Base-by-base conservation (phyloP, 2,329 filamentous ascomycete species). In the Penicillium vulpinum region DNA sequence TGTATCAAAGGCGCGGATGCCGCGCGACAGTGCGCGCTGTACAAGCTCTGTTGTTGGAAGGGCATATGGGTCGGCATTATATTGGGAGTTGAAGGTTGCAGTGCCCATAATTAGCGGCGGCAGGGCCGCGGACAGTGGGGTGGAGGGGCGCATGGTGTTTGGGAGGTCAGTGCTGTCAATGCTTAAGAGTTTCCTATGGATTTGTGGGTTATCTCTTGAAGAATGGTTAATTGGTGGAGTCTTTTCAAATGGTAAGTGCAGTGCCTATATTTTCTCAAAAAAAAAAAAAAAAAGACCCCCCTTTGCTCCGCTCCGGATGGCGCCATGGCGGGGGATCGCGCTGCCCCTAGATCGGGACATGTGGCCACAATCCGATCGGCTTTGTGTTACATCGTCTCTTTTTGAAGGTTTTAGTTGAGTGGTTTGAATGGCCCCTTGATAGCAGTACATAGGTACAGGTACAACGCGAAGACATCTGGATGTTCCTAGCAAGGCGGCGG, bases 1-100 rank as follows among this genome's bases (percentile, higher is more conserved):
- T 33, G 80, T 82, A 61, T 83, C 81, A 64, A 83, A 82, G 58
- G 80, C 79, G 62, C 79, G 75, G 43, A 83, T 69, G 6, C 81
- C 81, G 21, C 73, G 68, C 16, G 74, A 65, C 11, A 83, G 70
- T 11, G 80, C 80, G 36, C 74, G 76, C 35, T 80, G 75, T 40
- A 82, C 76, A 4, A 81, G 73, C 49, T 75, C 72, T 9, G 76
- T 78, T 8, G 79, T 78, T 21, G 78, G 78, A 13, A 81, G 71
- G n/a, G 77, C 74, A 62, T 77, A 80, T 3, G 80, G 80, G 61
- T 81, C 76, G 43, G 70, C 68, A 60, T 81, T 81, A 64, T 80
- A 80, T 64, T 80, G 78, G 31, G 72, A 75, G 55, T 78, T 79
- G 68, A 80, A 80, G 16, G 78, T 79, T 56, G 77, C 78, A n/a